Conservation (phyloP, 2,329 filamentous ascomycete genomes). For the Pseudophaeomoniella oleicola region DNA sequence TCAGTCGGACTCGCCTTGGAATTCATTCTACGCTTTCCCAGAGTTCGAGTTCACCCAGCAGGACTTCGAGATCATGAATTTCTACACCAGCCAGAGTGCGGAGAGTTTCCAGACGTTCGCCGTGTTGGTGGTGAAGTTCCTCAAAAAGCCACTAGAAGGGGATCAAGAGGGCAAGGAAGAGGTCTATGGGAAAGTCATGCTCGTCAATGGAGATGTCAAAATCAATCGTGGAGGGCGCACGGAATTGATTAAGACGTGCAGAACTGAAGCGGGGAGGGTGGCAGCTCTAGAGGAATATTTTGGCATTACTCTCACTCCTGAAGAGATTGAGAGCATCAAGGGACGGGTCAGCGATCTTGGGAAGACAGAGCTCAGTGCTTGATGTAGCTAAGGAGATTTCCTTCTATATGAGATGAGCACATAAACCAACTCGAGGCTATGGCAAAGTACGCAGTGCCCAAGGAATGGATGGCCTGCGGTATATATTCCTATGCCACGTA, state of each 20-base stretch:
- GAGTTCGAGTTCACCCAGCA: constrained; percentile 23
- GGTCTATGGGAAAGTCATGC: constrained; percentile 16
- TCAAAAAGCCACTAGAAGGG: constrained; percentile 9
- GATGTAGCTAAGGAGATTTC: too few species aligned
- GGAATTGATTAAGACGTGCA: constrained; percentile 22
- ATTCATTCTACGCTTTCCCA: constrained; percentile 26
- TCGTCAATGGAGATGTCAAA: constrained; percentile 18
- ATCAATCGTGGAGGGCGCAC: constrained; percentile 28
- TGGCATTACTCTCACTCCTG: constrained; percentile 23
- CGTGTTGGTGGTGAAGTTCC: constrained; percentile 23
- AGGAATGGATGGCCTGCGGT: too few species aligned
- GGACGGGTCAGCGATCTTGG: constrained; percentile 14
- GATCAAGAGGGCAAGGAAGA: constrained; percentile 7
- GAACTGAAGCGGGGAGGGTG: constrained; percentile 28
- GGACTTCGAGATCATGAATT: constrained; percentile 26
- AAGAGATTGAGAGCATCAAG: constrained; percentile 22
- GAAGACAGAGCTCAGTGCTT: neutral
- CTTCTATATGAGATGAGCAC: too few species aligned
- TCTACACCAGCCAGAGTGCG: constrained; percentile 15
- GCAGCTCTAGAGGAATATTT: constrained; percentile 28
- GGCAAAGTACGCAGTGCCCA: too few species aligned
- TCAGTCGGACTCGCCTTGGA: constrained; percentile 19
- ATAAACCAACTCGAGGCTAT: too few species aligned
- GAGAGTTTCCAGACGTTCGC: constrained; percentile 18
- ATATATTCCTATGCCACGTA: too few species aligned